Evolutionary conservation across 2,329 filamentous ascomycete genomes (phyloP), one percentile per base, ranked within the genome.

Genomic region (Arthrocladium fulminans): DNA sequence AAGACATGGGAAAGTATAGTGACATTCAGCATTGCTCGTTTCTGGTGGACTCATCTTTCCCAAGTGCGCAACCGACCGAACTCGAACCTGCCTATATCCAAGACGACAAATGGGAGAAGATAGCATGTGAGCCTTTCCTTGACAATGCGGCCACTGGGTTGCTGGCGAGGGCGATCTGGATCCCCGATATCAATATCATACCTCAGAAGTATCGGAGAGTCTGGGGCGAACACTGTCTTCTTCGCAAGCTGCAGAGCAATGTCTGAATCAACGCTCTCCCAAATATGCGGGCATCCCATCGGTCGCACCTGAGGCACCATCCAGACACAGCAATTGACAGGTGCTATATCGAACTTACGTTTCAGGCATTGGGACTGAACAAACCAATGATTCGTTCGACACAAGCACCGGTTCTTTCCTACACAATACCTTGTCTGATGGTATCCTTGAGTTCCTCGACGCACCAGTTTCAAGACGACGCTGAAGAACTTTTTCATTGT

Each of bases 181-280:
- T 95, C 29, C 92, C 92, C 2, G 76, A 88, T 55, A 67, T 80
- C 53, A 68, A 75, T 0, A 67, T 87, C 32, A 69, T 95, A 12
- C 88, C 89, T 0, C 73, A 80, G 35, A 75, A 74, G 51, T 82
- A 80, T 55, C 79, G 75, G 57, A 79, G 90, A 49, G 81, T 80
- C 65, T 97, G 89, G 88, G 92, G 88, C 15, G 74, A 80, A 46
- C 94, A 97, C 65, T 98, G 92, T 65, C 72, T 98, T 45, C 67
- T 97, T 55, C 77, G 77, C 60, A 77, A 79, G 55, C 79, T 71
- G 32, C 5, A 15, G 32, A 7, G 27, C 27, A 29, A n/a, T n/a
- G n/a, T n/a, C n/a, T n/a, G n/a, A n/a, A n/a, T n/a, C n/a, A n/a
- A n/a, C n/a, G n/a, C n/a, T n/a, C n/a, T n/a, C n/a, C n/a, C n/a